Conservation (phyloP, 208 protist species). For the Leishmania turanica region DNA sequence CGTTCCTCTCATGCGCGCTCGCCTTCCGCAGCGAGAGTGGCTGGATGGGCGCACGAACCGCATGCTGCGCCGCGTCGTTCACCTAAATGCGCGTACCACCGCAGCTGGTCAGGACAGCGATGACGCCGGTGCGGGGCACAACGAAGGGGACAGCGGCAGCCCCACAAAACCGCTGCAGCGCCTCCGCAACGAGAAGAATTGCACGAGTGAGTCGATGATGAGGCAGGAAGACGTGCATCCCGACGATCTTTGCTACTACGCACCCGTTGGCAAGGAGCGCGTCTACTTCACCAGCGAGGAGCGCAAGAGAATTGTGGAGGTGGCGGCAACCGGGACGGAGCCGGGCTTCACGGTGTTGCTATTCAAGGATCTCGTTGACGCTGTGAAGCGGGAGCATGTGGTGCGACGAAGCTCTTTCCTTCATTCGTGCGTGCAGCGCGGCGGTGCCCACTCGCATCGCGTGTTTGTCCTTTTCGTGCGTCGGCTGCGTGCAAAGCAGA, state of each 20-base stretch:
- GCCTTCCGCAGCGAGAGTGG: slow-evolving; percentile 24
- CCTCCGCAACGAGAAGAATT: not conserved
- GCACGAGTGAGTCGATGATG: not conserved
- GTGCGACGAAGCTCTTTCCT: slow-evolving; percentile 54
- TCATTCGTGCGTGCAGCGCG: slow-evolving; percentile 46
- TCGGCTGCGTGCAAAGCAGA: slow-evolving; percentile 46
- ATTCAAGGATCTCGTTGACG: slow-evolving; percentile 62
- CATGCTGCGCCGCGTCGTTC: slow-evolving; percentile 41
- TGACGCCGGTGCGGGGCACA: not conserved
- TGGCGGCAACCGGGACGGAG: slow-evolving; percentile 34
- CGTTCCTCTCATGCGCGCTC: slow-evolving; percentile 46
- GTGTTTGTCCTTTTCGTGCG: slow-evolving; percentile 77
- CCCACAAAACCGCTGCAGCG: not conserved
- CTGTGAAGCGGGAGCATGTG: slow-evolving; percentile 55
- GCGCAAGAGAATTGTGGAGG: slow-evolving; percentile 35
- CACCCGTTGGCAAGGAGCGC: slow-evolving; percentile 30
- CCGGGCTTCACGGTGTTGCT: slow-evolving; percentile 73
- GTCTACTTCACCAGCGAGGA: slow-evolving; percentile 50
- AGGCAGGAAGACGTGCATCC: not conserved
- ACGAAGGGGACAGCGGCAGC: not conserved
- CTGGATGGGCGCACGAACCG: slow-evolving; percentile 63
- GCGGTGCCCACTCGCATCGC: slow-evolving; percentile 44
- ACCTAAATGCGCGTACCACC: slow-evolving; percentile 18
- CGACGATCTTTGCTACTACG: slow-evolving; percentile 28
- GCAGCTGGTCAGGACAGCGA: slow-evolving; percentile 5